Conservation (phyloP, 2,329 filamentous ascomycete genomes). For the Scytalidium lignicola region DNA sequence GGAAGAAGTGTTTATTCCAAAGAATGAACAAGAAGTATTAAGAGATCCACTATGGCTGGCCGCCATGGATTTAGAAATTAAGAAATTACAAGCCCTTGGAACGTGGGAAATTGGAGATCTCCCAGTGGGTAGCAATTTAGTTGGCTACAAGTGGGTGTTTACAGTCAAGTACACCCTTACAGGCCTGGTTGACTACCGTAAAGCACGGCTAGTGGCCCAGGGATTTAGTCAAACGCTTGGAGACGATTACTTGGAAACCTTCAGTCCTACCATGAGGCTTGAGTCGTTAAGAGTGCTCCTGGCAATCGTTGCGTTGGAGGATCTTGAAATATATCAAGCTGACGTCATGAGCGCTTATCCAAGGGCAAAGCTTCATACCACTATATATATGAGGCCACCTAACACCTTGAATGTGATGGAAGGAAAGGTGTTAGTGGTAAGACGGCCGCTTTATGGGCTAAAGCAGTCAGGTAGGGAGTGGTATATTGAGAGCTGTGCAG, state of each 20-base stretch:
- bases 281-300: neutral
- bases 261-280: neutral
- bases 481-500: neutral
- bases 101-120: neutral
- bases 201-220: neutral
- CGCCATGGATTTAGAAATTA: neutral
- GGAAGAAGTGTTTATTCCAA: neutral
- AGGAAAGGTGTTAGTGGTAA: neutral
- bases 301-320: neutral
- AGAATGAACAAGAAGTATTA: neutral
- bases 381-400: neutral
- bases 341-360: neutral
- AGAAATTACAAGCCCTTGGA: neutral
- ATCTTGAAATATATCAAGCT: neutral
- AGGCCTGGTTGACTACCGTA: neutral
- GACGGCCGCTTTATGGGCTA: neutral
- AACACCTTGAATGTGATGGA: neutral
- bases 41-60: neutral
- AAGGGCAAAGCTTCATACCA: neutral
- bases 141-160: conserved; percentile 15
- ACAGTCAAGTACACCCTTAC: conserved; percentile 4
- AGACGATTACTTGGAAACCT: neutral
- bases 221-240: neutral
- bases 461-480: neutral
- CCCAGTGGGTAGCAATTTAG: conserved; percentile 24